Percentiles rank a stretch among this genome's conserved stretches.
Evolutionary conservation across 345 rosid species (phyloP).

Genomic region (Eucalyptus pauciflora): DNA sequence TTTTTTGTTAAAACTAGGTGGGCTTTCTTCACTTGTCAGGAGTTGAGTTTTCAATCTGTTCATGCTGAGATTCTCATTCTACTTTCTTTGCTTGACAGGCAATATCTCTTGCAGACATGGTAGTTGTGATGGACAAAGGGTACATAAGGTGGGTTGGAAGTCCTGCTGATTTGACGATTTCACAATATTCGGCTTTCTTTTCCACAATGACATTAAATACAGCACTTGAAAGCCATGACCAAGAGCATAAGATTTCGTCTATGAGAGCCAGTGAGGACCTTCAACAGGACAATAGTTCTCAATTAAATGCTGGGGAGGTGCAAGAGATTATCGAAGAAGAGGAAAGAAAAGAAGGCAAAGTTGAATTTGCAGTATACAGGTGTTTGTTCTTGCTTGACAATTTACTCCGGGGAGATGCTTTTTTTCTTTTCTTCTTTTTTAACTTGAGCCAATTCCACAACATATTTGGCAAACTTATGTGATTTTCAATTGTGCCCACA

Average conservation of each 20-base stretch:
- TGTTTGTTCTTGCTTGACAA: background rate
- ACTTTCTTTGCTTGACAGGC: constrained; percentile 33
- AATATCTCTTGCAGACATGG: constrained; percentile 61
- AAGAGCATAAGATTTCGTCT: constrained; percentile 3
- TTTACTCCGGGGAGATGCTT: background rate
- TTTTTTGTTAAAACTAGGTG: background rate
- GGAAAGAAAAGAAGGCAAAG: constrained; percentile 74
- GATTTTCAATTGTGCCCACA: background rate
- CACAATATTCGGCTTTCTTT: constrained; percentile 31
- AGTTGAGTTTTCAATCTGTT: background rate
- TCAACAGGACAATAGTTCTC: constrained; percentile 8
- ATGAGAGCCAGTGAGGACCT: constrained; percentile 6
- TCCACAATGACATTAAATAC: constrained; percentile 36
- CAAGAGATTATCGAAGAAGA: constrained; percentile 51
- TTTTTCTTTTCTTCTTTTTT: background rate
- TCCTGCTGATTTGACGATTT: constrained; percentile 40
- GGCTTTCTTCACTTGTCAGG: background rate
- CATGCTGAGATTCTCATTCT: background rate
- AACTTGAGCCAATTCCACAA: background rate
- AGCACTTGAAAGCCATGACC: constrained; percentile 5
- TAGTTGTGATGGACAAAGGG: constrained; percentile 81
- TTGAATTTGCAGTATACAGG: constrained; percentile 73
- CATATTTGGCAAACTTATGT: background rate
- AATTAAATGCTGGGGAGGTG: constrained; percentile 18
- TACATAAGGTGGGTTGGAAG: constrained; percentile 62